A percentile compares a stretch with the other conserved stretches of the same genome.
Conservation (phyloP, 2,329 filamentous ascomycete species). For the Knoxdaviesia proteae region DNA sequence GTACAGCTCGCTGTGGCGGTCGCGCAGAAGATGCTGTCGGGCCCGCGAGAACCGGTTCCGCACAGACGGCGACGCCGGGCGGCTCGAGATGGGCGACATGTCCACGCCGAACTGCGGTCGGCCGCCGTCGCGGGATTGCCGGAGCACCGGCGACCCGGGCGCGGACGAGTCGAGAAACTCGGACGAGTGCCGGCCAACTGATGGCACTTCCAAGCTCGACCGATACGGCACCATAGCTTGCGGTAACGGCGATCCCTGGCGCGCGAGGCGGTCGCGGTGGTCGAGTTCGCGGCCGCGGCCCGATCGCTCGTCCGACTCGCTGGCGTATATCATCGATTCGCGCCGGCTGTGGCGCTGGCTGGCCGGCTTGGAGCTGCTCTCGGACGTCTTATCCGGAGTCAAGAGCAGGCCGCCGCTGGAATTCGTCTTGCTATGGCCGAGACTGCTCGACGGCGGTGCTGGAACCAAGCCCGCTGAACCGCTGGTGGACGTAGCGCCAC, state of each 20-base stretch:
- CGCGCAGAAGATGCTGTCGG: conserved; percentile 27
- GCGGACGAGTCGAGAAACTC: conserved; percentile 9
- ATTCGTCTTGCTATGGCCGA: neutral
- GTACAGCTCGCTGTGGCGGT: conserved; percentile 8
- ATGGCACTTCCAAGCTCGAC: conserved; percentile 2
- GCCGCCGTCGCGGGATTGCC: conserved; percentile 1
- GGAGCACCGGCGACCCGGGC: conserved; percentile 10
- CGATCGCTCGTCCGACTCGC: conserved; percentile 15
- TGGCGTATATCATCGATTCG: conserved; percentile 17
- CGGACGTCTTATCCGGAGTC: neutral
- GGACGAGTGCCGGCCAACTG: conserved; percentile 6
- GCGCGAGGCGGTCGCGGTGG: neutral
- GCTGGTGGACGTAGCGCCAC: no score
- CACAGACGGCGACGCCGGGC: conserved; percentile 35
- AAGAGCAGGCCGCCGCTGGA: neutral
- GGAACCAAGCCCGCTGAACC: no score
- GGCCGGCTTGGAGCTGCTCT: conserved; percentile 8
- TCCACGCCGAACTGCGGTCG: conserved; percentile 19
- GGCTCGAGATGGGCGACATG: conserved; percentile 40
- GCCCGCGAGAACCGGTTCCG: conserved; percentile 37
- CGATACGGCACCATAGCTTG: neutral
- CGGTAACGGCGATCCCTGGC: conserved; percentile 3
- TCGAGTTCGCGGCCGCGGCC: no score
- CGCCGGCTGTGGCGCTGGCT: conserved; percentile 15
- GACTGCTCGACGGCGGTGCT: neutral